Base-by-base conservation (phyloP, 257 asterid species). In the Gentiana macrophylla region DNA sequence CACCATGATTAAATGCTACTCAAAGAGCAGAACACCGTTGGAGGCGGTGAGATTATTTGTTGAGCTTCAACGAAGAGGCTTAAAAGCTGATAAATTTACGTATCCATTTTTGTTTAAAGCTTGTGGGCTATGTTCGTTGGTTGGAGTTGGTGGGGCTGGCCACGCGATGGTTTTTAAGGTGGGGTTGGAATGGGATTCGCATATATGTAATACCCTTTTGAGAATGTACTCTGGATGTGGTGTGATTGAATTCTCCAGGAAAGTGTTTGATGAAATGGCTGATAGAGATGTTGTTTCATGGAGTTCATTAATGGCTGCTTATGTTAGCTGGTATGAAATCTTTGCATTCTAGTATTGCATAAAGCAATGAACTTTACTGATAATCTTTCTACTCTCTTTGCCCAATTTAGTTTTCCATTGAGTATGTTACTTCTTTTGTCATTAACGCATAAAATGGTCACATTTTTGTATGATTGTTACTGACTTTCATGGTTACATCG, bases 281-380 rank as follows among this genome's bases (percentile, higher is more conserved):
- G 63, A 70, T 13, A 79, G 79, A 67, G 70, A 77, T 74, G 80
- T 86, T 52, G 90, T 86, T 66, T 69, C 94, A 55, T 86, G 95
- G 94, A 83, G 90, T 54, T 83, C 87, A n/a, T 58, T 86, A 79
- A 75, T 83, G 68, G 81, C 95, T 10, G 82, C 79, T 53, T 83
- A 77, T 59, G 79, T 86, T 77, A 66, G 70, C 64, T 80, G 94
- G 95, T 86, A 72, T 12, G 78, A 3, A 24, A 24, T 24, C 24
- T 24, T 24, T 24, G 24, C 24, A 24, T 24, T 5, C 12, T 46
- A 32, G 60, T 13, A 4, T 50, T 47, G 49, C 37, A 35, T 45
- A 12, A 35, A 13, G 46, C 10, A 5, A 1, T 10, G 11, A 11
- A 35, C 1, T 41, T 41, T 41, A 5, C 5, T 41, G 46, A 41